Percentiles rank a stretch among this genome's conserved stretches.
These are phyloP conservation scores for Mycothermus thermophilus DNA, from an alignment of 495 filamentous ascomycete species.

Conservation along the genomic window DNA sequence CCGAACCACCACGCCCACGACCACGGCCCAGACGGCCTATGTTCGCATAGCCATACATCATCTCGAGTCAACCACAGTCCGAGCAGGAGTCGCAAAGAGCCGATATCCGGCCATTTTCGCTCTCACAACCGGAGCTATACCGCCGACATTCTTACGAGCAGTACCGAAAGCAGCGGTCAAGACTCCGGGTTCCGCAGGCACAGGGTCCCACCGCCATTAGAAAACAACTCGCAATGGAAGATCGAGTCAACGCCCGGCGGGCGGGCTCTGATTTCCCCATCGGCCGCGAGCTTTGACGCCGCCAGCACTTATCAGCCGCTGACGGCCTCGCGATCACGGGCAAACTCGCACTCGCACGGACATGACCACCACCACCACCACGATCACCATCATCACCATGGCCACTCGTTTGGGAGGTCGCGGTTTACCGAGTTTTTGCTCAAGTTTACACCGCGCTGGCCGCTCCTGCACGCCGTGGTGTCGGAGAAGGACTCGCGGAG, in stretches of 20 bases:
- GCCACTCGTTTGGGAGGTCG: conserved; percentile 31
- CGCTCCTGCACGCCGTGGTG: conserved; percentile 70
- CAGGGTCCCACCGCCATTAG: conserved; percentile 21
- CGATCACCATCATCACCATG: conserved; percentile 6
- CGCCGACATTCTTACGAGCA: conserved; percentile 21
- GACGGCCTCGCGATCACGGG: conserved; percentile 1
- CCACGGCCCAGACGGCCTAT: conserved; percentile 13
- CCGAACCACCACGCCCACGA: conserved; percentile 29
- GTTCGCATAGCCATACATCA: conserved; percentile 24
- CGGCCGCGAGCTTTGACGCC: conserved; percentile 12
- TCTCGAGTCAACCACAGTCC: conserved; percentile 14
- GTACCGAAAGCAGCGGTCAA: conserved; percentile 18
- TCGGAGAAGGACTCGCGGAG: conserved; percentile 85
- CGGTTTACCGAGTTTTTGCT: conserved; percentile 53
- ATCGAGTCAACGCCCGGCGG: conserved; percentile 21
- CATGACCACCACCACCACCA: conserved; percentile 12
- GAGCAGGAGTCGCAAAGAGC: conserved; percentile 11
- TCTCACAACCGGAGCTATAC: conserved; percentile 16
- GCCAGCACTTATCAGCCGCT: conserved; percentile 18
- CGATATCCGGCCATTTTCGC: conserved; percentile 10
- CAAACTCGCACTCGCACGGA: conserved; percentile 13
- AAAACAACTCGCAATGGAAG: conserved; percentile 14
- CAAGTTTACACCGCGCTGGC: conserved; percentile 49
- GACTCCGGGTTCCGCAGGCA: too few relatives aligned
- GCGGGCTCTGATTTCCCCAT: conserved; percentile 18